Conservation (phyloP, 495 filamentous ascomycete genomes). For the Aspergillus heteromorphus region DNA sequence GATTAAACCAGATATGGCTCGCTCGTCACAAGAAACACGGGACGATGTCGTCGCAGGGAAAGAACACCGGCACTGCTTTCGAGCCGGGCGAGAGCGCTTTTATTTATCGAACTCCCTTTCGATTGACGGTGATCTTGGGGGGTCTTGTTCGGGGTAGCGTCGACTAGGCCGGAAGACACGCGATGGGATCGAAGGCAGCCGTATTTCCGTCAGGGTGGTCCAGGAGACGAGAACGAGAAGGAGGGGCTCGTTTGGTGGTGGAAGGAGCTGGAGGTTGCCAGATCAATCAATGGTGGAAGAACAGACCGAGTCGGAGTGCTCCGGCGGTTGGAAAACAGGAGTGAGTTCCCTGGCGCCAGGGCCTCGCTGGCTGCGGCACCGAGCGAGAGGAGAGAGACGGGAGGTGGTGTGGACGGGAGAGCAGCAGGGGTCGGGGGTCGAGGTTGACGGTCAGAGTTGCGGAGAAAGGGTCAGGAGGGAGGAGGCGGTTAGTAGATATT, state of each 20-base stretch:
- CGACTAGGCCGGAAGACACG: too few species aligned
- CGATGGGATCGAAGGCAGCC: too few species aligned
- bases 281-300: conserved; percentile 2
- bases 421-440: background rate
- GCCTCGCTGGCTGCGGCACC: background rate
- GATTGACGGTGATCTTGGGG: too few species aligned
- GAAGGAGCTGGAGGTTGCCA: background rate
- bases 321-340: conserved; percentile 4
- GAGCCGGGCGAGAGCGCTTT: too few species aligned
- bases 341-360: conserved; percentile 1
- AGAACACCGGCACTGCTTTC: too few species aligned
- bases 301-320: background rate
- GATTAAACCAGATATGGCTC: background rate
- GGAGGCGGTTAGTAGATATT: background rate
- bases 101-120: too few species aligned
- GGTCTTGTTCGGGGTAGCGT: too few species aligned
- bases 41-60: background rate
- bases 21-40: background rate
- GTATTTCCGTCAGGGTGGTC: too few species aligned
- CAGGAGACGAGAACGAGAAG: background rate
- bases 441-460: background rate
- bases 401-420: background rate
- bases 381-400: background rate
- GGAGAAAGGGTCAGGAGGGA: background rate
- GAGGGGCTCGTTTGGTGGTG: background rate